Conservation (phyloP, 345 rosid genomes). For the Eucalyptus viminalis region DNA sequence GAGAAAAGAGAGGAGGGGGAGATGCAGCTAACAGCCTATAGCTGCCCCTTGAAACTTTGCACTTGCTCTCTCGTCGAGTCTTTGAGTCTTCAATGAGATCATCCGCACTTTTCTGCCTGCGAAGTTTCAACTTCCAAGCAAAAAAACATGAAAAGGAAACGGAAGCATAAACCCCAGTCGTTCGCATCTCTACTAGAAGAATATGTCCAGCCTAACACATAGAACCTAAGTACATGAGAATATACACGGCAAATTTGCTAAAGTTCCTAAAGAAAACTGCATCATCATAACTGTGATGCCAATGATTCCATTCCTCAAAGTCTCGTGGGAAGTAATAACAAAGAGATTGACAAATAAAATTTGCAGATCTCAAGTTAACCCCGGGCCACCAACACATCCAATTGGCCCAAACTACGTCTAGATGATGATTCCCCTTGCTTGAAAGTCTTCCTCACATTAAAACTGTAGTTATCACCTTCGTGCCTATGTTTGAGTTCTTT, state of each 20-base stretch:
- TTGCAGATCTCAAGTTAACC: constrained; percentile 24
- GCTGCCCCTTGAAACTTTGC: not conserved
- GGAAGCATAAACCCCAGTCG: not conserved
- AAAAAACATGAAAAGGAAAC: not conserved
- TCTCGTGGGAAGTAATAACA: not conserved
- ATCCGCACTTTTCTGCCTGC: not conserved
- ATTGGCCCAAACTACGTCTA: constrained; percentile 14
- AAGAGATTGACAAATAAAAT: not conserved
- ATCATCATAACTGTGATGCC: not conserved
- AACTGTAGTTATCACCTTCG: constrained; percentile 15
- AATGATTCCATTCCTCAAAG: not conserved
- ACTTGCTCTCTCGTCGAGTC: not conserved
- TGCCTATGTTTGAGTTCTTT: constrained; percentile 24
- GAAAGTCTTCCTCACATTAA: constrained; percentile 14
- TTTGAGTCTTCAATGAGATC: not conserved
- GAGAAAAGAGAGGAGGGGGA: not conserved
- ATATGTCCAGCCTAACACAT: too few species aligned
- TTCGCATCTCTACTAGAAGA: too few species aligned
- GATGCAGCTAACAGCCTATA: not conserved
- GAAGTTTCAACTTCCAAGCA: not conserved
- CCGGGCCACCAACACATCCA: constrained; percentile 73
- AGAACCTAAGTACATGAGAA: not conserved
- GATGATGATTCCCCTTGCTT: constrained; percentile 23
- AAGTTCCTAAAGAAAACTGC: not conserved
- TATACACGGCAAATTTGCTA: not conserved